Evolutionary conservation across 164 flowering plant species (phyloP).

Genomic region (Chloranthus sessilifolius): DNA sequence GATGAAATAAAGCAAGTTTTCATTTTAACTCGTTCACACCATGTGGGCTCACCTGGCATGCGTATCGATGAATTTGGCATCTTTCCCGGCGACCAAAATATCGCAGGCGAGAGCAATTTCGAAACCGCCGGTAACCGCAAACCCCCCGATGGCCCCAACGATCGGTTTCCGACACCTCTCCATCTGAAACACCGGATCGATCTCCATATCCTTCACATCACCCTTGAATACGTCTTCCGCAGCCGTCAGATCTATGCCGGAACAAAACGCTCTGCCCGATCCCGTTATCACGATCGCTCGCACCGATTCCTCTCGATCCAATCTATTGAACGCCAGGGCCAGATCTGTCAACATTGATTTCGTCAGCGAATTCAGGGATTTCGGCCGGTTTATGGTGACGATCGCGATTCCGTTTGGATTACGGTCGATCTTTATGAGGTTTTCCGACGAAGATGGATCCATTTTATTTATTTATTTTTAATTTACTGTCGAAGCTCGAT

Average conservation of each 20-base stretch:
- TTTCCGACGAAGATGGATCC: slow-evolving; percentile 25
- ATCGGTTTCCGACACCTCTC: slow-evolving; percentile 78
- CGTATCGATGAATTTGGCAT: slow-evolving; percentile 81
- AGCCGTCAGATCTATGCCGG: slow-evolving; percentile 82
- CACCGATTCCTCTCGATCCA: slow-evolving; percentile 60
- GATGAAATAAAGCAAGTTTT: no score
- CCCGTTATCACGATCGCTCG: slow-evolving; percentile 67
- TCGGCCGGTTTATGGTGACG: slow-evolving; percentile 81
- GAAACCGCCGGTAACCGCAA: slow-evolving; percentile 92
- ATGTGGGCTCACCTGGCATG: slow-evolving; percentile 92
- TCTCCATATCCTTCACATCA: slow-evolving; percentile 68
- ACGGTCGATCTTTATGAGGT: slow-evolving; percentile 49
- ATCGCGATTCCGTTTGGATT: slow-evolving; percentile 51
- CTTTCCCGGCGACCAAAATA: slow-evolving; percentile 62
- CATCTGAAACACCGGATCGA: slow-evolving; percentile 79
- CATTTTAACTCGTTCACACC: no score
- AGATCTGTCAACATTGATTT: slow-evolving; percentile 58
- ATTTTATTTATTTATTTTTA: no score
- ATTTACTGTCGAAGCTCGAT: no score
- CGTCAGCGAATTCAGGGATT: slow-evolving; percentile 73
- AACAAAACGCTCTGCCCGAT: slow-evolving; percentile 78
- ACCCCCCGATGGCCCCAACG: slow-evolving; percentile 77
- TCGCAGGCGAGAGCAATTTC: slow-evolving; percentile 91
- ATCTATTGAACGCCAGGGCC: slow-evolving; percentile 52
- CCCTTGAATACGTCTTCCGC: slow-evolving; percentile 96